These are phyloP conservation scores for Tetradesmus lagerheimii DNA, from an alignment of 139 green algal species.

Conservation along the genomic window DNA sequence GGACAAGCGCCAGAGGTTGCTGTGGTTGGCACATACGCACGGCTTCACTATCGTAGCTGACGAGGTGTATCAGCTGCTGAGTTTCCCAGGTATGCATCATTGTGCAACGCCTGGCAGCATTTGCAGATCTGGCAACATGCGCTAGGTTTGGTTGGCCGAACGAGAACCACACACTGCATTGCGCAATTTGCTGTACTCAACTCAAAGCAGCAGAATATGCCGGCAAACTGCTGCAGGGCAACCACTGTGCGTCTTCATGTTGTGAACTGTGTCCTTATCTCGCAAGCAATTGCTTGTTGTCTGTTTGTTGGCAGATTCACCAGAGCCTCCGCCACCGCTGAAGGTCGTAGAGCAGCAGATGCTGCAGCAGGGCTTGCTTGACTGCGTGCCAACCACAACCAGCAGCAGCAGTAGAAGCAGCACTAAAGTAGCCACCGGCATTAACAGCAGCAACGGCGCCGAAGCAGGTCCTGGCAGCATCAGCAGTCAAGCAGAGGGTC, in stretches of 20 bases:
- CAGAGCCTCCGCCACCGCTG: neutral
- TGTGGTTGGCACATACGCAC: constrained; percentile 53
- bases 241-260: too few species aligned
- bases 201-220: too few species aligned
- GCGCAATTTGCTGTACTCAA: too few species aligned
- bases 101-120: neutral
- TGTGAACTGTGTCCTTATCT: neutral
- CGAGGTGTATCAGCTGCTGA: constrained; percentile 63
- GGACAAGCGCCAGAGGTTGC: constrained; percentile 43
- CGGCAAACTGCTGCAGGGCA: neutral
- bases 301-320: neutral
- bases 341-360: neutral
- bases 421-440: neutral
- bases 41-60: constrained; percentile 60
- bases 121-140: neutral
- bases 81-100: constrained; percentile 5
- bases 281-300: neutral
- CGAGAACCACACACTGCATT: neutral
- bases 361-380: neutral
- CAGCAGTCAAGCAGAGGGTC: neutral
- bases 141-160: too few species aligned
- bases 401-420: constrained; percentile 22
- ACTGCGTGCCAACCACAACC: neutral
- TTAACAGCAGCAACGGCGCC: neutral
- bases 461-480: neutral